phyloP scores from a whole-genome alignment of 805 yeast genomes.

The Komagataella populi region DNA sequence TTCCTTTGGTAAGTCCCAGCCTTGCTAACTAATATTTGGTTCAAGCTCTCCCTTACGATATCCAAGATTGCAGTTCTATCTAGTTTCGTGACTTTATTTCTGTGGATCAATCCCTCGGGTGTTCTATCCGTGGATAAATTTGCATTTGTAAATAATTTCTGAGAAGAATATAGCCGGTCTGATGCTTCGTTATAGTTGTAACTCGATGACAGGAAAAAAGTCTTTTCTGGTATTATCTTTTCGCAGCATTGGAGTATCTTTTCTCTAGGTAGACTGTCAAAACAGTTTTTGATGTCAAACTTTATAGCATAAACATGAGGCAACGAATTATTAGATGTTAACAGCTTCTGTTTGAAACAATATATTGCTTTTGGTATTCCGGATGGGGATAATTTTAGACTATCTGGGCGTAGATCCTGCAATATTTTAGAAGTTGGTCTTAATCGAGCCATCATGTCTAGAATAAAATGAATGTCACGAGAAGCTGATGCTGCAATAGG shows the following conservation, averaged over 20 bases:
- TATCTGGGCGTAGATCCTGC: conserved; percentile 16
- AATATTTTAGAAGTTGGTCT: conserved; percentile 29
- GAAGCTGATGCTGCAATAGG: conserved; percentile 28
- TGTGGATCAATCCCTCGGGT: conserved; percentile 16
- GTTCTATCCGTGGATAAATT: conserved; percentile 2
- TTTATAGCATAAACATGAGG: conserved; percentile 39
- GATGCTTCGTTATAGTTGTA: not conserved
- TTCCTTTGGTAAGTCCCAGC: conserved; percentile 29
- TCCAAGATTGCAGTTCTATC: conserved; percentile 28
- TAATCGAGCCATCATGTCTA: conserved; percentile 22
- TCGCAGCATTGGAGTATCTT: conserved; percentile 13
- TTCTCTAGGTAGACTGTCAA: conserved; percentile 50
- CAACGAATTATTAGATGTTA: conserved; percentile 8
- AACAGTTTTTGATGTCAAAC: conserved; percentile 69
- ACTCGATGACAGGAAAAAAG: not conserved
- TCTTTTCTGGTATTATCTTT: not conserved
- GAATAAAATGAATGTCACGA: conserved; percentile 19
- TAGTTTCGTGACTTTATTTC: conserved; percentile 20
- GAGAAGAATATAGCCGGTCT: not conserved
- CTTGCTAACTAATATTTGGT: conserved; percentile 29
- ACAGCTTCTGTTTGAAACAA: conserved; percentile 19
- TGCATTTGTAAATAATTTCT: not conserved
- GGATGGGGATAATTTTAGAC: conserved; percentile 18
- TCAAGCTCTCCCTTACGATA: conserved; percentile 39
- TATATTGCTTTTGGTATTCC: conserved; percentile 29